phyloP scores from a whole-genome alignment of 1,139 yeast species.

The Wickerhamiella pararugosa region DNA sequence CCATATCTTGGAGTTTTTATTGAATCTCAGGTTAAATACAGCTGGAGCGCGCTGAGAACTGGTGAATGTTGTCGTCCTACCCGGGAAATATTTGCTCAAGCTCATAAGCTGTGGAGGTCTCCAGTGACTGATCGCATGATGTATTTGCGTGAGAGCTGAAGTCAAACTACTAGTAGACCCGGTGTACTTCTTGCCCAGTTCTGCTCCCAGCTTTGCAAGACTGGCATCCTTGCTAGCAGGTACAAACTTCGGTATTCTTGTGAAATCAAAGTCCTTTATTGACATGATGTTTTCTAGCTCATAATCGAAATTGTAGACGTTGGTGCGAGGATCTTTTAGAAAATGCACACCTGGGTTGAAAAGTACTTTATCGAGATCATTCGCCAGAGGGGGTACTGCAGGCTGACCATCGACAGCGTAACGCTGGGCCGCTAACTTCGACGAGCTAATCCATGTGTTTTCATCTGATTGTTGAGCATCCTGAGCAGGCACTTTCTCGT shows the following conservation, averaged over 20 bases:
- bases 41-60: slow-evolving; percentile 29
- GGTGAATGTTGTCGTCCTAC: slow-evolving; percentile 21
- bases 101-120: slow-evolving; percentile 33
- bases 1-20: slow-evolving; percentile 29
- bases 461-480: no score
- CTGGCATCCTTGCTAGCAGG: slow-evolving; percentile 52
- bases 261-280: slow-evolving; percentile 55
- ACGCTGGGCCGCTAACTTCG: slow-evolving; percentile 1
- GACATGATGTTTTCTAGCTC: slow-evolving; percentile 45
- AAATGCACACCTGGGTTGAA: slow-evolving; percentile 78
- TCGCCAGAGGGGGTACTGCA: slow-evolving; percentile 36
- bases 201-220: slow-evolving; percentile 35
- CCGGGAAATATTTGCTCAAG: slow-evolving; percentile 33
- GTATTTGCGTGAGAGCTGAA: slow-evolving; percentile 55
- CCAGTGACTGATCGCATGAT: slow-evolving; percentile 48
- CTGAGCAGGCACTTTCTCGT: no score
- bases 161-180: slow-evolving; percentile 90
- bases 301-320: slow-evolving; percentile 56
- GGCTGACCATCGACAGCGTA: slow-evolving; percentile 17
- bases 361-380: slow-evolving; percentile 50
- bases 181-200: slow-evolving; percentile 33
- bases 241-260: slow-evolving; percentile 40
- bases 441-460: no score
- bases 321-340: slow-evolving; percentile 60
- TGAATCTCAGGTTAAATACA: slow-evolving; percentile 29